Evolutionary conservation across 129 eudicot species (phyloP), one percentile per base, ranked within the genome.

Genomic region (Dittrichia graveolens): DNA sequence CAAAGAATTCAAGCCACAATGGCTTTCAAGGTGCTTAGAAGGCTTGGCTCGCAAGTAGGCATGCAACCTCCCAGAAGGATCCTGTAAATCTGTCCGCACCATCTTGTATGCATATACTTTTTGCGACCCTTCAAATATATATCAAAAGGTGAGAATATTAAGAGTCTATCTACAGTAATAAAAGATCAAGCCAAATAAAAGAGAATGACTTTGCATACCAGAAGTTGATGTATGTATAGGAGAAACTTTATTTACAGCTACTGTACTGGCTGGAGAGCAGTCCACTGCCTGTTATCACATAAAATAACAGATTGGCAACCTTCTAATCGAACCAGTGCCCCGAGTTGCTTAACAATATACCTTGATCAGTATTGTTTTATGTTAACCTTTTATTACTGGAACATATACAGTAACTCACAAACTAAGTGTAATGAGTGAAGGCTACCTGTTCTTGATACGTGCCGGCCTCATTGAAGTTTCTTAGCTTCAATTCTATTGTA

Each of bases 41-140:
- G 91, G 85, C 72, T 81, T 88, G 42, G 77, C 83, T 81, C 84
- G 97, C 85, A 91, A 18, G 76, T 95, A 95, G 14, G 99, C 99
- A 78, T 91, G 96, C 85, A 95, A 66, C 81, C 99, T 88, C 79
- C 99, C 99, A 65, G 96, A 85, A 82, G 99, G 99, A 79, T 86
- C 88, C 72, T 74, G 96, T 52, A 90, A 81, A 81, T 91, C 91
- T 47, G 94, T 95, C 69, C 99, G 82, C 9, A 95, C 96, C 91
- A 88, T 84, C 75, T 88, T 86, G 41, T 86, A 73, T 70, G 84
- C 81, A 44, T 90, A 88, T 60, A 83, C 84, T 78, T 86, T 95
- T 53, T 81, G 89, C 9, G 84, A 79, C 78, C 77, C 82, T 78
- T 11, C 8, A 75, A 70, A 42, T 14, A 64, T 53, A 72, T 58